Percentiles rank a stretch among this genome's conserved stretches.
These are phyloP conservation scores for Claviceps sp. DNA, from an alignment of 2,329 filamentous ascomycete species.

Conservation along the genomic window DNA sequence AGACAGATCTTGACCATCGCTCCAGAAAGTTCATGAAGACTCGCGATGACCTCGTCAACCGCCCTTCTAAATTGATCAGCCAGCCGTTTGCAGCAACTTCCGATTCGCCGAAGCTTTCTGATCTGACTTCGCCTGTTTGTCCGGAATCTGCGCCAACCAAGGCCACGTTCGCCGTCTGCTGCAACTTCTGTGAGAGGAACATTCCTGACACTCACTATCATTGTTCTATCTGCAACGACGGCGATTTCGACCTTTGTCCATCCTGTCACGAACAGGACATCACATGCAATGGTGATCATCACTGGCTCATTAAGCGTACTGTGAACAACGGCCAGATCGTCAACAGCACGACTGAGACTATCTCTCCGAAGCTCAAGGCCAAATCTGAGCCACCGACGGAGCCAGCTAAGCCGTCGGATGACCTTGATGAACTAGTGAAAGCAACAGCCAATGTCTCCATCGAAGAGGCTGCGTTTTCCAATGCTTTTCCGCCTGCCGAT, in stretches of 20 bases:
- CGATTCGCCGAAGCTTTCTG: not conserved
- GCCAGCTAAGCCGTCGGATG: not conserved
- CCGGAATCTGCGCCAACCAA: not conserved
- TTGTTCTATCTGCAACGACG: slow-evolving; percentile 83
- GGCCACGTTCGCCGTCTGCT: slow-evolving; percentile 65
- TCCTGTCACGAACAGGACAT: slow-evolving; percentile 62
- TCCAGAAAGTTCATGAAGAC: slow-evolving; percentile 15
- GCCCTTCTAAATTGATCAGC: slow-evolving; percentile 3
- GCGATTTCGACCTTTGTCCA: slow-evolving; percentile 88
- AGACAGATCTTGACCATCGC: slow-evolving; percentile 15
- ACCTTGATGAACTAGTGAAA: not conserved
- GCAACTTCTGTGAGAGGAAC: slow-evolving; percentile 73
- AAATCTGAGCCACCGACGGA: slow-evolving; percentile 9
- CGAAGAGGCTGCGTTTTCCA: not conserved
- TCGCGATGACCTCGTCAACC: slow-evolving; percentile 7
- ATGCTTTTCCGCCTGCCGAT: not conserved
- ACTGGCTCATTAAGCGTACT: slow-evolving; percentile 91
- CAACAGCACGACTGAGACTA: slow-evolving; percentile 72
- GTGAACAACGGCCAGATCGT: slow-evolving; percentile 67
- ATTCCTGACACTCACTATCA: slow-evolving; percentile 83
- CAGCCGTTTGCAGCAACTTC: not conserved
- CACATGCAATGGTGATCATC: slow-evolving; percentile 62
- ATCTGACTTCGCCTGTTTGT: not conserved
- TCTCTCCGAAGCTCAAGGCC: slow-evolving; percentile 48
- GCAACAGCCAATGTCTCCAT: not conserved